Evolutionary conservation across 2,329 filamentous ascomycete genomes (phyloP).

Genomic region (Phyllosticta citrichinensis): DNA sequence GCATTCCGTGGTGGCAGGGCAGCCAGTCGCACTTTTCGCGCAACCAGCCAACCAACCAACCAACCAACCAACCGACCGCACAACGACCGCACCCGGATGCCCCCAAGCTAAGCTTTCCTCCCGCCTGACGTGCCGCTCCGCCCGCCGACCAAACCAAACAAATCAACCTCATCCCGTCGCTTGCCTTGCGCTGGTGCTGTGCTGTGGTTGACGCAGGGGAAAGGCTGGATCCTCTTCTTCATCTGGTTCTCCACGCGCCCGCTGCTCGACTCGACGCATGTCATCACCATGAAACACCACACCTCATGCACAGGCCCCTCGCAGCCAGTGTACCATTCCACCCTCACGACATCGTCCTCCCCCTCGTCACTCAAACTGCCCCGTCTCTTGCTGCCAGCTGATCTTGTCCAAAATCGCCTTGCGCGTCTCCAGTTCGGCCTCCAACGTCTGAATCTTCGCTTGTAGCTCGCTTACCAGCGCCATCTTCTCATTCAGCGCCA

Average conservation of each 20-base stretch:
- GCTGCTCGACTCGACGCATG: not conserved
- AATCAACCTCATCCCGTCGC: too few relatives aligned
- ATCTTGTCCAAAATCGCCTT: constrained; percentile 34
- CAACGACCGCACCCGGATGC: not conserved
- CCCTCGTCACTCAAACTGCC: constrained; percentile 1
- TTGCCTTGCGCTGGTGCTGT: too few relatives aligned
- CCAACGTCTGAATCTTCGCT: constrained; percentile 50
- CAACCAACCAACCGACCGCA: too few relatives aligned
- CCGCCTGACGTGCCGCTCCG: not conserved
- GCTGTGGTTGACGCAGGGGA: too few relatives aligned
- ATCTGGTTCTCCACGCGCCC: not conserved
- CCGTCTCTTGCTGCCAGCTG: constrained; percentile 19
- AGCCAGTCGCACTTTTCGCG: not conserved
- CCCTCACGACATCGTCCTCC: not conserved
- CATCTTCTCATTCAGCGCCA: constrained; percentile 54
- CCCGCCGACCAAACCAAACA: not conserved
- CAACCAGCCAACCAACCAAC: too few relatives aligned
- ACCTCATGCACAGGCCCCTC: not conserved
- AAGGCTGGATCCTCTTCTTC: not conserved
- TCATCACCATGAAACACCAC: not conserved
- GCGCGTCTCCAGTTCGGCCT: constrained; percentile 46
- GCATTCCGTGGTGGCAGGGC: not conserved
- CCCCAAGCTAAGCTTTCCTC: not conserved
- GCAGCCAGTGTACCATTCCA: not conserved
- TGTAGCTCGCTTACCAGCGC: constrained; percentile 54